These are phyloP conservation scores for Spergularia marina DNA, from an alignment of 148 eudicot species.

Conservation along the genomic window DNA sequence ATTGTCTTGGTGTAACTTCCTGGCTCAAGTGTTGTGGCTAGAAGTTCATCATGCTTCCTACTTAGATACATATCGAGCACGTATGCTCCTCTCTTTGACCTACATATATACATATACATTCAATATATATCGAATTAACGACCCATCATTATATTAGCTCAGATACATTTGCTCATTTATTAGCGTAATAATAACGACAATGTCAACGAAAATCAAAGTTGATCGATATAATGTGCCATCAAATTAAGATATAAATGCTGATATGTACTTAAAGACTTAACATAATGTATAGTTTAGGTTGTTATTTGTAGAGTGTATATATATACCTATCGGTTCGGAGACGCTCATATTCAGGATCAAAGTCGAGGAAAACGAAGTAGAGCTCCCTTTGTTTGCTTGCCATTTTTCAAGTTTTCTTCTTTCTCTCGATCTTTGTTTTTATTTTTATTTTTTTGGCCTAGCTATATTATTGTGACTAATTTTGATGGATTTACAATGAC, in stretches of 20 bases:
- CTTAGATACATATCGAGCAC: conserved; percentile 72
- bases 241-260: not conserved
- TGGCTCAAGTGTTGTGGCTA: conserved; percentile 49
- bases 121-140: not conserved
- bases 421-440: not conserved
- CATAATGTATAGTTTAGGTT: not conserved
- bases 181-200: too few relatives aligned
- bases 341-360: conserved; percentile 83
- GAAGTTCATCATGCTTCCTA: conserved; percentile 70
- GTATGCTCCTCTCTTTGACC: conserved; percentile 63
- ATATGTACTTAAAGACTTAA: not conserved
- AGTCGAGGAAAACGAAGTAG: conserved; percentile 77
- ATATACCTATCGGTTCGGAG: conserved; percentile 60
- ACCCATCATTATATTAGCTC: too few relatives aligned
- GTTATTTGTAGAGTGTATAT: not conserved
- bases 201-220: too few relatives aligned
- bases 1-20: conserved; percentile 63
- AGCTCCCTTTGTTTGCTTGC: conserved; percentile 40
- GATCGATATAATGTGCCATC: too few relatives aligned
- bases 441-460: not conserved
- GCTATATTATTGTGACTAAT: not conserved
- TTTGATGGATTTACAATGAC: conserved; percentile 14
- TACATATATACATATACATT: too few relatives aligned
- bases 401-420: conserved; percentile 30
- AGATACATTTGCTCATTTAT: too few relatives aligned